Evolutionary conservation across 2,329 filamentous ascomycete genomes (phyloP).

Genomic region (Lachnellula hyalina): DNA sequence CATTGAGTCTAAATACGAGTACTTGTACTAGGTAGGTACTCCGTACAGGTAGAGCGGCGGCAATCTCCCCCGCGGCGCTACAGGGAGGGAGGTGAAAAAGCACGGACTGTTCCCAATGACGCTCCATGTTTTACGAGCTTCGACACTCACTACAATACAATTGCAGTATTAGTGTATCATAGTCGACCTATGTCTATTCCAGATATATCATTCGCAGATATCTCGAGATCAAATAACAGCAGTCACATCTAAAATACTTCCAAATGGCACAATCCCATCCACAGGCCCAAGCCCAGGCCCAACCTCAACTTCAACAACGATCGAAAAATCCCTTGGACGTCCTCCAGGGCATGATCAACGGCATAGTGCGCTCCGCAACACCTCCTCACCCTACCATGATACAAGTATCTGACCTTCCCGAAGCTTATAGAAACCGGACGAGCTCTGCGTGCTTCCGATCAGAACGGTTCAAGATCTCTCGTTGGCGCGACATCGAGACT

Average conservation of each 20-base stretch:
- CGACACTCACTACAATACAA: too few species aligned
- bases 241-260: not conserved
- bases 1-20: too few species aligned
- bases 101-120: too few species aligned
- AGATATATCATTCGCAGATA: too few species aligned
- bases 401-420: slow-evolving; percentile 3
- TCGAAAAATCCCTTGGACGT: slow-evolving; percentile 30
- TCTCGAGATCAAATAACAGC: too few species aligned
- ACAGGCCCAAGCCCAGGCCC: slow-evolving; percentile 10
- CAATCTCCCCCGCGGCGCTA: too few species aligned
- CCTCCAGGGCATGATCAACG: slow-evolving; percentile 50
- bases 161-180: too few species aligned
- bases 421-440: slow-evolving; percentile 57
- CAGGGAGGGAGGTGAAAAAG: too few species aligned
- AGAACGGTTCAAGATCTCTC: slow-evolving; percentile 39
- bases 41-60: too few species aligned
- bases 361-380: slow-evolving; percentile 41
- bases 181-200: too few species aligned
- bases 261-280: slow-evolving; percentile 19
- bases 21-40: too few species aligned
- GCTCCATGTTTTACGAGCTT: too few species aligned
- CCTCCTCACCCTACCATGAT: not conserved
- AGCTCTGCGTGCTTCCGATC: slow-evolving; percentile 45
- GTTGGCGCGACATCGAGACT: slow-evolving; percentile 23
- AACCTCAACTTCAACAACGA: not conserved